Evolutionary conservation across 2,329 filamentous ascomycete species (phyloP), one percentile per base, ranked within the genome.

Genomic region (Pyricularia grisea): DNA sequence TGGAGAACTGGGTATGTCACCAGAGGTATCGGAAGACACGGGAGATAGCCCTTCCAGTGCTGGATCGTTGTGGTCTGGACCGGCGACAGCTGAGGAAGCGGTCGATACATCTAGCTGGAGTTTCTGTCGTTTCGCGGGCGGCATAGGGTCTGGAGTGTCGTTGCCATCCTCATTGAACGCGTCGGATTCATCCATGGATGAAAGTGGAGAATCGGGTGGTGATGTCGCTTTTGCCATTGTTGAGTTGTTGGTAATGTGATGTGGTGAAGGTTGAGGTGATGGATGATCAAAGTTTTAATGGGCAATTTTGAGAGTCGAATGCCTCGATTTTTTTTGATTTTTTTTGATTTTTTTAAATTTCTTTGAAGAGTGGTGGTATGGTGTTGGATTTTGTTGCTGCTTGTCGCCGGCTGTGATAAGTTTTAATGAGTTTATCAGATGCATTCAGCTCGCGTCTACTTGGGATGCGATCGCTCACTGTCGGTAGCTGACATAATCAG

Each of bases 21-120:
- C 93, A 42, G 92, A 94, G 67, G 92, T 96, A 79, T 99, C 95
- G 68, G 92, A 93, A 9, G 93, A 97, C 70, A 98, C 90, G 68
- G 93, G 91, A 67, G 88, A 87, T 80, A 86, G 80, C 73, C 82
- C 84, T 70, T 87, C 85, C 63, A 87, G 80, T 73, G 85, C 78
- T 80, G 14, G 80, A 80, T 68, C 69, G 3, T 82, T 81, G 10
- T 80, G 76, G 64, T 85, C 83, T 30, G 76, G 78, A 27, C 81
- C 76, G n/a, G 81, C 76, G 12, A 80, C 76, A 20, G 82, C 81
- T 0, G 83, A 81, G 12, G 82, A 82, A 11, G 81, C 79, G 28
- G 79, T 81, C 28, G 82, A 84, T 30, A 79, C 79, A 69, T 77
- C 79, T 66, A 80, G 80, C 23, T 82, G 72, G 25, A 50, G 66